phyloP scores from a whole-genome alignment of 495 filamentous ascomycete genomes.

The Talaromyces liani region DNA sequence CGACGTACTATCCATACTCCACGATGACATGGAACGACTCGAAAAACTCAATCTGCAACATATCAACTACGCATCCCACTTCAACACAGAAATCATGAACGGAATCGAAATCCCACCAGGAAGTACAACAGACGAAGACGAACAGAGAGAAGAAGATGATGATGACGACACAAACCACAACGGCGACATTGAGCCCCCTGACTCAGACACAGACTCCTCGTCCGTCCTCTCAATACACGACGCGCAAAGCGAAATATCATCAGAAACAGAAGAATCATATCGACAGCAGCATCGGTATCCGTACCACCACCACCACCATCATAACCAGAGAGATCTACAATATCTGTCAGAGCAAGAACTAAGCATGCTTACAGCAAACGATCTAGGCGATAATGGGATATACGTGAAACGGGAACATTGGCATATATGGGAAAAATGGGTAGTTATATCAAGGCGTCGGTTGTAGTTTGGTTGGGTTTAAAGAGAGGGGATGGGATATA shows the following conservation, averaged over 20 bases:
- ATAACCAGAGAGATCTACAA: background rate
- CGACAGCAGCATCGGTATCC: slow-evolving; percentile 11
- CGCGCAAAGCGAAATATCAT: slow-evolving; percentile 5
- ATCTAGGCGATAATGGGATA: slow-evolving; percentile 52
- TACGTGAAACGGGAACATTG: slow-evolving; percentile 44
- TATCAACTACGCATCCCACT: slow-evolving; percentile 52
- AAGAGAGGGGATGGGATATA: background rate
- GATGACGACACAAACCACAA: slow-evolving; percentile 7
- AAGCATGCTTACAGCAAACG: slow-evolving; percentile 27
- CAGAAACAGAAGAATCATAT: slow-evolving; percentile 3
- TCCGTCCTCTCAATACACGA: background rate
- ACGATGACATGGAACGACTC: slow-evolving; percentile 49
- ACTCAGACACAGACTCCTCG: slow-evolving; percentile 7
- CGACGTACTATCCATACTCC: slow-evolving; percentile 49
- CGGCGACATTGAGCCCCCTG: slow-evolving; percentile 14
- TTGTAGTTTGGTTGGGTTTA: background rate
- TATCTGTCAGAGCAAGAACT: slow-evolving; percentile 16
- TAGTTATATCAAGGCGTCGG: slow-evolving; percentile 16
- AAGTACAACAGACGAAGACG: slow-evolving; percentile 14
- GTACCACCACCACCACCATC: slow-evolving; percentile 9
- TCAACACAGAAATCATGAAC: slow-evolving; percentile 34
- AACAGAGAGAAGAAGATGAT: background rate
- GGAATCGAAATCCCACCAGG: slow-evolving; percentile 15
- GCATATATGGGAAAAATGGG: slow-evolving; percentile 62
- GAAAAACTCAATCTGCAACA: slow-evolving; percentile 54